Percentiles rank a stretch among this genome's conserved stretches.
Evolutionary conservation across 1,284 basidiomycete species (phyloP).

Genomic region (Macrocystidia cucumis): DNA sequence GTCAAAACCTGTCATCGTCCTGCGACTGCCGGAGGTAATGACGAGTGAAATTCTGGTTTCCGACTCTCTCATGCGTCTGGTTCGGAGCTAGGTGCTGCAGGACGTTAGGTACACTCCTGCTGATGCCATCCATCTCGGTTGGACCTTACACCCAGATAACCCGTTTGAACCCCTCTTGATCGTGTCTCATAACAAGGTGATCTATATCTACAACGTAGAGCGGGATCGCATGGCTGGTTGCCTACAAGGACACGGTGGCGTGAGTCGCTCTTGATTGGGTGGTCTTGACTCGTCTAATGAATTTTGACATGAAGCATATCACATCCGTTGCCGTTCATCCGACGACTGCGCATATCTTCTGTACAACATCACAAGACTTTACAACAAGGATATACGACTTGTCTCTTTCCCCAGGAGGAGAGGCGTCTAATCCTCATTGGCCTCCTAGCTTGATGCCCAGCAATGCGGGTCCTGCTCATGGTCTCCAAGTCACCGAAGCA

Average conservation of each 20-base stretch:
- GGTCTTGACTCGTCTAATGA: neutral
- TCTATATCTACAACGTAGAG: conserved; percentile 45
- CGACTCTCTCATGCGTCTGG: conserved; percentile 3
- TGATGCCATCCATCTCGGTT: conserved; percentile 37
- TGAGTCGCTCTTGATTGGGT: conserved; percentile 24
- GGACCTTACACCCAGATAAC: conserved; percentile 40
- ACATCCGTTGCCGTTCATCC: conserved; percentile 62
- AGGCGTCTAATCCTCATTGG: conserved; percentile 49
- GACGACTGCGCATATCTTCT: conserved; percentile 44
- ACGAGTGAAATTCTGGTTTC: no score
- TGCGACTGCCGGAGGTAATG: conserved; percentile 25
- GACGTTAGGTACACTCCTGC: conserved; percentile 17
- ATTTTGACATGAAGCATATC: conserved; percentile 23
- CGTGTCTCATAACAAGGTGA: conserved; percentile 38
- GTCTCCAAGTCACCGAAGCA: conserved; percentile 46
- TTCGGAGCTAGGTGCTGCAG: conserved; percentile 13
- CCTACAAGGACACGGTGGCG: conserved; percentile 64
- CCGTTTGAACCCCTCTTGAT: conserved; percentile 49
- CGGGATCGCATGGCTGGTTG: conserved; percentile 30
- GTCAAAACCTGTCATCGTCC: conserved; percentile 23
- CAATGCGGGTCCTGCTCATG: conserved; percentile 61
- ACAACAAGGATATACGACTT: conserved; percentile 61
- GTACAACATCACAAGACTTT: conserved; percentile 63
- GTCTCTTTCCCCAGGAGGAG: conserved; percentile 23
- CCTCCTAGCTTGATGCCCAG: conserved; percentile 40